Evolutionary conservation across 2,329 filamentous ascomycete species (phyloP).

Genomic region (Penicillium hesseltinei): DNA sequence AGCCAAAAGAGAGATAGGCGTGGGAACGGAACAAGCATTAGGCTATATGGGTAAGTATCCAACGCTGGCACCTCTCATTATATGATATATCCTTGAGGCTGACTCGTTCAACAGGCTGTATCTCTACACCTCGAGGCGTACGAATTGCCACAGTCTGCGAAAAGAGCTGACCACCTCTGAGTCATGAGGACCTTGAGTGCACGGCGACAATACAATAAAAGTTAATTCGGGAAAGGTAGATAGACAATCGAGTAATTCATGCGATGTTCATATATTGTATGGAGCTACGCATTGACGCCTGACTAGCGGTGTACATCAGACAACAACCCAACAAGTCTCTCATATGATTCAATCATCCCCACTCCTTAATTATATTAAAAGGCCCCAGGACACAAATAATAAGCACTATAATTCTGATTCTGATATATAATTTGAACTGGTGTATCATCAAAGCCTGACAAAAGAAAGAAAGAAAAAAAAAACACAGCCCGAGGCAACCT

Average conservation of each 20-base stretch:
- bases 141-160: no score
- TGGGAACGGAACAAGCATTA: no score
- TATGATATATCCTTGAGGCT: no score
- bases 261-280: neutral
- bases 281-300: neutral
- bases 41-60: no score
- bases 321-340: neutral
- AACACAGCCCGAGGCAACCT: conserved; percentile 1
- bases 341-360: no score
- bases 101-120: no score
- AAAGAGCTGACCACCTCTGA: neutral
- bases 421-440: conserved; percentile 17
- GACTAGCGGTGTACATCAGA: conserved; percentile 2
- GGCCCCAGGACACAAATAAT: neutral
- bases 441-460: conserved; percentile 13
- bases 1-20: no score
- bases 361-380: neutral
- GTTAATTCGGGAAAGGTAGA: neutral
- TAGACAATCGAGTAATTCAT: neutral
- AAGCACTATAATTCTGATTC: conserved; percentile 11
- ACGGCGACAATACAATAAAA: neutral
- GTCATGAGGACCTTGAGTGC: neutral
- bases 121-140: no score
- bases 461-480: neutral
- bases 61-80: no score